These are phyloP conservation scores for Clohesyomyces aquaticus DNA, from an alignment of 495 filamentous ascomycete species.

Conservation along the genomic window DNA sequence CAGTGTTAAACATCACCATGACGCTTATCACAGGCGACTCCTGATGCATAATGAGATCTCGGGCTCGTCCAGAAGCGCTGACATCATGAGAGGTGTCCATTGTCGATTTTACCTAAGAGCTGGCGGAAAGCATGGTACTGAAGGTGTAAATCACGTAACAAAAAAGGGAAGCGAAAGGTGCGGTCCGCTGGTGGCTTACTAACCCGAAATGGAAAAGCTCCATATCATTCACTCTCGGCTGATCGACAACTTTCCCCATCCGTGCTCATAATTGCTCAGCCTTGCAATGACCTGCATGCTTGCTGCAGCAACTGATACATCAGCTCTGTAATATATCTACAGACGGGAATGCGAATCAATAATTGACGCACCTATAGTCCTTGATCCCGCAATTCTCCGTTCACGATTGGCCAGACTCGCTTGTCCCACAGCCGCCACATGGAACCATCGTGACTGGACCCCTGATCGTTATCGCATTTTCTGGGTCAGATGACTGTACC, in stretches of 20 bases:
- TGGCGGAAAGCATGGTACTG: not conserved
- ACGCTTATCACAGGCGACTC: too few relatives aligned
- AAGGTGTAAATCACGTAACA: constrained; percentile 15
- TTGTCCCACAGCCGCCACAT: constrained; percentile 15
- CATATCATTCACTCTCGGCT: constrained; percentile 2
- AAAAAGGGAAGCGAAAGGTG: not conserved
- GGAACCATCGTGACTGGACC: not conserved
- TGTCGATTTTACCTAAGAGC: constrained; percentile 2
- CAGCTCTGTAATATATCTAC: not conserved
- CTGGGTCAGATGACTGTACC: constrained; percentile 17
- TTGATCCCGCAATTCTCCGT: not conserved
- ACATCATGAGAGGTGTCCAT: constrained; percentile 4
- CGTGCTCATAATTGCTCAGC: constrained; percentile 21
- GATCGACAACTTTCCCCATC: constrained; percentile 15
- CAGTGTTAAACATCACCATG: too few relatives aligned
- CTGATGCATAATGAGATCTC: not conserved
- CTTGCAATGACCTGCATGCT: not conserved
- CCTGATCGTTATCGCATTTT: constrained; percentile 1
- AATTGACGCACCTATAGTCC: constrained; percentile 6
- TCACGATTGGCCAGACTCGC: constrained; percentile 2
- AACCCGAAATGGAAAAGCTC: not conserved
- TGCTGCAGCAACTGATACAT: not conserved
- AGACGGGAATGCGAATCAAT: not conserved
- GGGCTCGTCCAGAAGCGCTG: constrained; percentile 5
- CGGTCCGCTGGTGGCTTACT: not conserved